phyloP scores from a whole-genome alignment of 139 green algal genomes.

The Yamagishiella unicocca region DNA sequence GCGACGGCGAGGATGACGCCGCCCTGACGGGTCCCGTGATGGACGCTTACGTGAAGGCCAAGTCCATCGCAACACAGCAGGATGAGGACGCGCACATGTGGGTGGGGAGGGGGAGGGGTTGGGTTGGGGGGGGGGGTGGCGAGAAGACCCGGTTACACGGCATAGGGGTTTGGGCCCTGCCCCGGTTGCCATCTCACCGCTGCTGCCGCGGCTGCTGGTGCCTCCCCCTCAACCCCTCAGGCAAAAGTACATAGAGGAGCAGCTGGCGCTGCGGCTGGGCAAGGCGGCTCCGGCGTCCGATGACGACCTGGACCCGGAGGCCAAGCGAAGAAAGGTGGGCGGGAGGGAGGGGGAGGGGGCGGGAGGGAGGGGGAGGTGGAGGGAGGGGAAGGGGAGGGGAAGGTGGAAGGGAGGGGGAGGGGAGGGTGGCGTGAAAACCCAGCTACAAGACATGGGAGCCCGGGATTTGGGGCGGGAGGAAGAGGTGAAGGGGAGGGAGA shows the following conservation, averaged over 20 bases:
- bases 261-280: constrained; percentile 28
- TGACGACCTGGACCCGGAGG: constrained; percentile 30
- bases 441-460: too few relatives aligned
- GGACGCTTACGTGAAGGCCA: constrained; percentile 45
- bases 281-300: constrained; percentile 1
- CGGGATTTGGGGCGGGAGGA: too few relatives aligned
- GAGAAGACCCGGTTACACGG: neutral
- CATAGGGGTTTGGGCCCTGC: too few relatives aligned
- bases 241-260: constrained; percentile 48
- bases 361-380: neutral
- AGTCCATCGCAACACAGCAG: constrained; percentile 25
- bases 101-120: neutral
- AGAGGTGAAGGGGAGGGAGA: too few relatives aligned
- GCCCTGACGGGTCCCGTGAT: neutral
- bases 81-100: constrained; percentile 45
- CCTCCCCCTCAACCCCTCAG: neutral
- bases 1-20: neutral
- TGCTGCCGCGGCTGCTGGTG: neutral
- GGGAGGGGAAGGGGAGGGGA: too few relatives aligned
- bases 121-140: neutral
- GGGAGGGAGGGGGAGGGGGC: neutral
- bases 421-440: too few relatives aligned
- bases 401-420: too few relatives aligned
- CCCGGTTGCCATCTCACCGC: neutral
- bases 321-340: constrained; percentile 40